These are phyloP conservation scores for Dicorynia guianensis DNA, from an alignment of 306 rosid genomes.

Conservation along the genomic window DNA sequence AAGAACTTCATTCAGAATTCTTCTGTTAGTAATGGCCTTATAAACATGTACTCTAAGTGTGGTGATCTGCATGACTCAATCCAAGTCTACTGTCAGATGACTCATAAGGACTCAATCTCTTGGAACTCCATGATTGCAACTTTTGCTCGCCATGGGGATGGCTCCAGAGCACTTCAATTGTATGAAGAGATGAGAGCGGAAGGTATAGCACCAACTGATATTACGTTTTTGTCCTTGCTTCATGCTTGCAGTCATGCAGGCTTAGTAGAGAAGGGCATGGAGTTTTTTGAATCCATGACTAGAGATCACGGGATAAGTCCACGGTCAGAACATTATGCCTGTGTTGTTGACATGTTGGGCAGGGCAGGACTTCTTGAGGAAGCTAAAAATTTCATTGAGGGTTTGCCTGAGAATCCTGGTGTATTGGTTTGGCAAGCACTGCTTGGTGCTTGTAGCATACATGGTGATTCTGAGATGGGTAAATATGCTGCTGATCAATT, in stretches of 20 bases:
- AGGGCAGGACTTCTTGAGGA: slow-evolving; percentile 79
- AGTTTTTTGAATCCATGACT: slow-evolving; percentile 71
- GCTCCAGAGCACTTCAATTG: slow-evolving; percentile 63
- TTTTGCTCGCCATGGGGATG: slow-evolving; percentile 86
- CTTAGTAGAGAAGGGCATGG: slow-evolving; percentile 79
- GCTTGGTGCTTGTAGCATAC: slow-evolving; percentile 89
- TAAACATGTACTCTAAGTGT: slow-evolving; percentile 93
- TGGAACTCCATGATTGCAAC: slow-evolving; percentile 95
- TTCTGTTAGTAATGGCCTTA: slow-evolving; percentile 80
- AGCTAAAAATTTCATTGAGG: slow-evolving; percentile 68
- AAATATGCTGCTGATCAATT: slow-evolving; percentile 76
- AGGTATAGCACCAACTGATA: slow-evolving; percentile 64
- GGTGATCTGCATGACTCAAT: slow-evolving; percentile 72
- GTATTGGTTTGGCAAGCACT: slow-evolving; percentile 85
- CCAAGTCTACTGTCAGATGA: slow-evolving; percentile 62
- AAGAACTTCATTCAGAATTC: slow-evolving; percentile 66
- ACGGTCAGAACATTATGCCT: slow-evolving; percentile 76
- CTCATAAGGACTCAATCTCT: slow-evolving; percentile 65
- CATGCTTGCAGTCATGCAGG: slow-evolving; percentile 95
- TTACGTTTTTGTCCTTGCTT: slow-evolving; percentile 85
- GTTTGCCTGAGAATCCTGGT: slow-evolving; percentile 62
- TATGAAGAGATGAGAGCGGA: slow-evolving; percentile 70
- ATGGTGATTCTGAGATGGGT: slow-evolving; percentile 73
- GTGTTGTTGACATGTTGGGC: slow-evolving; percentile 92
- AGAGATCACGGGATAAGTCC: slow-evolving; percentile 72